phyloP scores from a whole-genome alignment of 2,329 filamentous ascomycete genomes.

The Scopulariopsis brevicaulis region DNA sequence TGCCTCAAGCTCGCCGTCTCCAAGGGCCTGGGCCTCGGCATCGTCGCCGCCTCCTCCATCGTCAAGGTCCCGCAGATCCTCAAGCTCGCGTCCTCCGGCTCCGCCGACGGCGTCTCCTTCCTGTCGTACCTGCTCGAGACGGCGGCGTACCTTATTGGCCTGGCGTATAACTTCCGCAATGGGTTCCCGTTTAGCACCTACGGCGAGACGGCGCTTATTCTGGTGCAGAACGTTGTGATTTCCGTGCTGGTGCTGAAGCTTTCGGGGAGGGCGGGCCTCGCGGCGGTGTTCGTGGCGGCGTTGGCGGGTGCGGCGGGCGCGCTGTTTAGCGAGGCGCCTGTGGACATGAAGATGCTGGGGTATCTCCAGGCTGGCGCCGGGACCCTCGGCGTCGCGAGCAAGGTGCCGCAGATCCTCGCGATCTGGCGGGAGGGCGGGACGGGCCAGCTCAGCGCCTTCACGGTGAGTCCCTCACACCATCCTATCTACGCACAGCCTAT shows the following conservation, averaged over 20 bases:
- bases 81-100: conserved; percentile 75
- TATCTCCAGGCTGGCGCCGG: conserved; percentile 80
- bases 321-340: conserved; percentile 54
- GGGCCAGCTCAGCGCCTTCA: conserved; percentile 91
- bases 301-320: conserved; percentile 59
- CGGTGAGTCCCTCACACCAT: conserved; percentile 46
- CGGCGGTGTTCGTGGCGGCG: conserved; percentile 67
- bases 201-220: conserved; percentile 86
- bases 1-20: conserved; percentile 87
- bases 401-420: conserved; percentile 84
- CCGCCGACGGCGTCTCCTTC: conserved; percentile 76
- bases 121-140: conserved; percentile 91
- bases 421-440: conserved; percentile 81
- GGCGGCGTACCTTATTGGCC: conserved; percentile 70
- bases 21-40: conserved; percentile 86
- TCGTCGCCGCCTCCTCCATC: conserved; percentile 79
- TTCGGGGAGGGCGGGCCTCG: conserved; percentile 53
- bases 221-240: conserved; percentile 86
- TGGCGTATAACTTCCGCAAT: conserved; percentile 87
- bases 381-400: conserved; percentile 73
- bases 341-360: conserved; percentile 56
- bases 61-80: conserved; percentile 97
- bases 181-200: conserved; percentile 94
- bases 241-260: conserved; percentile 79
- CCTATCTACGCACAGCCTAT: background rate